phyloP scores from a whole-genome alignment of 257 asterid species.

The Fraxinus americana region DNA sequence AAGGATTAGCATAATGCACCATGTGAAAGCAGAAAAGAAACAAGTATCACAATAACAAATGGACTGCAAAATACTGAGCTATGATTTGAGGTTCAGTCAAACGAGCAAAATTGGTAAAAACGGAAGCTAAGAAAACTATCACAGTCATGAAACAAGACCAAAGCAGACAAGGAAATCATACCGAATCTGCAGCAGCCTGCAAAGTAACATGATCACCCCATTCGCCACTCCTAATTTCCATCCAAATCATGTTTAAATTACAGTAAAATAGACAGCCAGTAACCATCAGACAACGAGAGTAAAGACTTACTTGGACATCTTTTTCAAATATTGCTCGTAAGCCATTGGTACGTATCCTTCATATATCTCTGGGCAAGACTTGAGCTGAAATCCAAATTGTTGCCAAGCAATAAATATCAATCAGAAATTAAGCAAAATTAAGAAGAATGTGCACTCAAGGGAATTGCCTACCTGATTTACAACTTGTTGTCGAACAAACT shows the following conservation, averaged over 20 bases:
- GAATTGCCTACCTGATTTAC: conserved; percentile 72
- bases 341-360: conserved; percentile 98
- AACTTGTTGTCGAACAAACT: conserved; percentile 86
- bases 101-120: not conserved
- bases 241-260: conserved; percentile 26
- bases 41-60: not conserved
- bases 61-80: not conserved
- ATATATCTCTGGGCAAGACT: conserved; percentile 71
- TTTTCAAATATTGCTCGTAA: conserved; percentile 65
- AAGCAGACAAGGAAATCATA: conserved; percentile 36
- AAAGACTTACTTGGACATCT: conserved; percentile 79
- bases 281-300: conserved; percentile 25
- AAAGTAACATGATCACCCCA: conserved; percentile 99
- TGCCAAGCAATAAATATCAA: conserved; percentile 25
- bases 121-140: not conserved
- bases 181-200: conserved; percentile 99
- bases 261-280: conserved; percentile 24
- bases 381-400: conserved; percentile 61
- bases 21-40: not conserved
- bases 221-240: conserved; percentile 69
- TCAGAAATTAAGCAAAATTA: conserved; percentile 15
- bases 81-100: not conserved
- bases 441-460: conserved; percentile 11
- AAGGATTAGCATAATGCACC: not conserved
- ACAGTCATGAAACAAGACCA: not conserved